phyloP scores from a whole-genome alignment of 2,329 filamentous ascomycete genomes.

The Falciphora oryzae region DNA sequence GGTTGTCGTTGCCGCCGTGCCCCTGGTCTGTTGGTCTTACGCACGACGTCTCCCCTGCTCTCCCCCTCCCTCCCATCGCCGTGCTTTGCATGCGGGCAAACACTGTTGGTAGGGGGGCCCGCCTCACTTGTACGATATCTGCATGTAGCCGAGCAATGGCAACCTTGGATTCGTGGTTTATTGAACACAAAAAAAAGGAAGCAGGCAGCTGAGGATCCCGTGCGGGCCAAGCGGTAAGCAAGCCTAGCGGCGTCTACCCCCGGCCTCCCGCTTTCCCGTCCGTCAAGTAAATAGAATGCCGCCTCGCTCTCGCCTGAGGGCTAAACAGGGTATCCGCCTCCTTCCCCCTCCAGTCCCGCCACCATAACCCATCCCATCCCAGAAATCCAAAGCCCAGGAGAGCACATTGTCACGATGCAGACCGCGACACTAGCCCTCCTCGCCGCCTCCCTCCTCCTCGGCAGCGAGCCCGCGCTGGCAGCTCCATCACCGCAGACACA shows the following conservation, averaged over 20 bases:
- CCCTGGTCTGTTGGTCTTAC: neutral
- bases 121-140: neutral
- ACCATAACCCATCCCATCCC: too few relatives aligned
- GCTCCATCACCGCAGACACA: too few relatives aligned
- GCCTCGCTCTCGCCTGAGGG: neutral
- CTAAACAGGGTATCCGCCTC: too few relatives aligned
- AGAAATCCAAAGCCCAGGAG: neutral
- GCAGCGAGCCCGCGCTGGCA: neutral
- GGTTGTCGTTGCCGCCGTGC: neutral
- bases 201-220: neutral
- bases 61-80: too few relatives aligned
- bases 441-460: neutral
- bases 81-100: neutral
- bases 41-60: too few relatives aligned
- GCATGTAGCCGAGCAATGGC: neutral
- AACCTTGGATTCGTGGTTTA: neutral
- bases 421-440: neutral
- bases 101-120: too few relatives aligned
- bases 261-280: neutral
- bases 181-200: neutral
- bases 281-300: neutral
- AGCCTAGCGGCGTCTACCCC: neutral
- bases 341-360: too few relatives aligned
- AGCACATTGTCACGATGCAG: neutral
- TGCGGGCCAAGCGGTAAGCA: neutral